Evolutionary conservation across 2,329 filamentous ascomycete species (phyloP), one percentile per base, ranked within the genome.

Genomic region (Xylariaceae sp.): DNA sequence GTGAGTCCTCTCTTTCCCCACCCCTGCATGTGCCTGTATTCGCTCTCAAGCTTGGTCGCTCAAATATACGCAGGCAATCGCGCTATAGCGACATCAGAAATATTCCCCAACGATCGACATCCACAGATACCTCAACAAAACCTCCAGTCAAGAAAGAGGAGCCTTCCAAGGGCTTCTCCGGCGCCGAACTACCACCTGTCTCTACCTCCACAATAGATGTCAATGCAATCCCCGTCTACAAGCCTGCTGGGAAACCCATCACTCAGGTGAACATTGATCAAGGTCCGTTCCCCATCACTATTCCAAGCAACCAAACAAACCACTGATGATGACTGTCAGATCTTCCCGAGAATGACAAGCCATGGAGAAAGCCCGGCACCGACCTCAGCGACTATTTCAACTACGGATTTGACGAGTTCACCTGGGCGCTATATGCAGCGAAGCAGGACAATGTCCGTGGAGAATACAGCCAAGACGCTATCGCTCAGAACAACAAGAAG

Each of bases 371-470:
- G 63, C 95, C 95, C 0, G 95, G 95, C 43, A 93, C 94, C 9
- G 95, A 99, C 69, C 86, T 96, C 52, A 95, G 90, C 58, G 95
- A 99, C 73, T 98, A 96, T 77, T 98, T 98, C 84, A 98, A 98
- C 79, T 98, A 98, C 75, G 94, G 94, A 56, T 98, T 98, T 71
- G 94, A 98, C 76, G 94, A 98, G 75, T 98, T 97, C 75, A 96
- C 93, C 1, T 99, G 95, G 95, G 90, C 93, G 5, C 85, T 93
- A 51, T 99, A 99, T 73, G 92, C 93, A 28, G 81, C 92, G 58
- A 96, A 96, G 70, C 95, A 98, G 73, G 87, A 95, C 64, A 81
- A 80, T 21, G 82, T 97, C 68, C 85, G 90, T 16, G 86, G 86
- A 64, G 91, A 94, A 66, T 91, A 92, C 65, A 85, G 85, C 55